Conservation (phyloP, 495 filamentous ascomycete genomes). For the Penicillium mononematosum region DNA sequence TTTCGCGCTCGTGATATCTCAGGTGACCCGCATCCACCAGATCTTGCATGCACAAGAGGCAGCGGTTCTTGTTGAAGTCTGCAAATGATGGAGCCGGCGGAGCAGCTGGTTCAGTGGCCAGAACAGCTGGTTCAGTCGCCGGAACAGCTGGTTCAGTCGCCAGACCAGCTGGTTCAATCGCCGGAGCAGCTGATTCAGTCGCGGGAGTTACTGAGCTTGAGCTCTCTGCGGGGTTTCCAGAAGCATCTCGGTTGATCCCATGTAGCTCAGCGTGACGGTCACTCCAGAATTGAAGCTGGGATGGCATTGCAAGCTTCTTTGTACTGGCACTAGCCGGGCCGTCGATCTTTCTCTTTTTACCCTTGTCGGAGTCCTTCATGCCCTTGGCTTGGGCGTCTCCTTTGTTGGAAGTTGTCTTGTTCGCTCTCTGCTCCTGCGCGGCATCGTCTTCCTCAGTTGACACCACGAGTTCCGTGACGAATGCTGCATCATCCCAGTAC, state of each 20-base stretch:
- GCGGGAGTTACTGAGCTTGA: conserved; percentile 15
- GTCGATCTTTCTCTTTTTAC: conserved; percentile 72
- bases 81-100: conserved; percentile 58
- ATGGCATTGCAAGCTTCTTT: conserved; percentile 54
- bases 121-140: background rate
- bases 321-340: conserved; percentile 36
- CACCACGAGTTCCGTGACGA: conserved; percentile 64
- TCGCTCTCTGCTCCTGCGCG: conserved; percentile 23
- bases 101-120: conserved; percentile 2
- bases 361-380: conserved; percentile 55
- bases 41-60: conserved; percentile 74
- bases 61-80: conserved; percentile 68
- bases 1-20: conserved; percentile 73
- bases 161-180: background rate
- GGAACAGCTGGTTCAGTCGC: conserved; percentile 24
- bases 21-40: conserved; percentile 66
- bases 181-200: conserved; percentile 23
- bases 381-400: conserved; percentile 40
- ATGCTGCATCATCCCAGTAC: conserved; percentile 85
- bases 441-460: conserved; percentile 48
- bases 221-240: conserved; percentile 23
- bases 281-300: conserved; percentile 84
- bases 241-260: conserved; percentile 46
- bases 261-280: conserved; percentile 84
- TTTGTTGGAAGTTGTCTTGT: conserved; percentile 36